Percentiles rank a stretch among this genome's conserved stretches.
phyloP scores from a whole-genome alignment of 305 asterid species.

The Lippia alba region DNA sequence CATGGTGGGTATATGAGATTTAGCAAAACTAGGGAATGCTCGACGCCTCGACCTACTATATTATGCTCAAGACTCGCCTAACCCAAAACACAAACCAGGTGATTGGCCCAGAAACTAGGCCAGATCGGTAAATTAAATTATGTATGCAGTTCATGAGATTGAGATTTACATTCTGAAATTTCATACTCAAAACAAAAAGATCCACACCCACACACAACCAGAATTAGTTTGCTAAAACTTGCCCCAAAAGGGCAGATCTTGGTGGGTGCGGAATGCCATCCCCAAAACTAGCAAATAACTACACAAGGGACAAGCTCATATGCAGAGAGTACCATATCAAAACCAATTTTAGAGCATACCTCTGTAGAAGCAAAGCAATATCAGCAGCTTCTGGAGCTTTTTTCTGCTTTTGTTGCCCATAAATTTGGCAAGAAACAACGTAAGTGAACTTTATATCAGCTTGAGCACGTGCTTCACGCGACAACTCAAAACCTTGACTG shows the following conservation, averaged over 20 bases:
- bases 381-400: slow-evolving; percentile 98
- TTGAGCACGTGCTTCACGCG: slow-evolving; percentile 95
- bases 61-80: background rate
- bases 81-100: background rate
- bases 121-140: background rate
- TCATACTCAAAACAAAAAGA: background rate
- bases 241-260: background rate
- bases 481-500: slow-evolving; percentile 79
- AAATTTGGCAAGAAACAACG: slow-evolving; percentile 96
- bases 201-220: background rate
- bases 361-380: slow-evolving; percentile 85
- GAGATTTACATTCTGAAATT: background rate
- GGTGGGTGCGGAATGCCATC: background rate
- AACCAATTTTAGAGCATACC: slow-evolving; percentile 49
- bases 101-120: background rate
- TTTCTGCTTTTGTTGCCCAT: slow-evolving; percentile 96
- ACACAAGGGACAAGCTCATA: slow-evolving; percentile 9
- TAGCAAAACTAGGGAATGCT: background rate
- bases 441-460: slow-evolving; percentile 96
- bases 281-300: background rate
- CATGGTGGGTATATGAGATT: background rate
- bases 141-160: background rate
- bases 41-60: background rate
- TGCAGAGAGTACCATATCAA: slow-evolving; percentile 11
- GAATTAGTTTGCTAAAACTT: background rate